Evolutionary conservation across 345 rosid species (phyloP).

Genomic region (Eucalyptus coolabah): DNA sequence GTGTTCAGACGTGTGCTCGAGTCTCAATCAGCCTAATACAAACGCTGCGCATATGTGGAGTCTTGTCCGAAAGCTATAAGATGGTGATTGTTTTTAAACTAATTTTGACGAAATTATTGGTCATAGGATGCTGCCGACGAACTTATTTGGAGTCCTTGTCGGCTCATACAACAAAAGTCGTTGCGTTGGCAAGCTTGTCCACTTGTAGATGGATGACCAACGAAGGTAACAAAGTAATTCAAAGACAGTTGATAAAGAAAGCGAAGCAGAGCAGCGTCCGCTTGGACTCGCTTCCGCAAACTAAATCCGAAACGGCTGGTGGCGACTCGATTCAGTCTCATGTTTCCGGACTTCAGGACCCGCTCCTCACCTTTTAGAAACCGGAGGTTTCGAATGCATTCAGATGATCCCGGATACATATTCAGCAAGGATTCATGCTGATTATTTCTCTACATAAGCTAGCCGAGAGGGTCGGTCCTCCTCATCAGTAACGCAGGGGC

Average conservation of each 20-base stretch:
- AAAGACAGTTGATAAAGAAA: not conserved
- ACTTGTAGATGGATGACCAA: not conserved
- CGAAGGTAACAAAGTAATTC: not conserved
- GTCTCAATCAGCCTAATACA: not conserved
- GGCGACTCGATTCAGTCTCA: not conserved
- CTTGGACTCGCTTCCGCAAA: not conserved
- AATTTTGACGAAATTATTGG: not conserved
- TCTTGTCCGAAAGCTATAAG: not conserved
- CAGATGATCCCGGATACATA: not conserved
- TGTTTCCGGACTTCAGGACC: not conserved
- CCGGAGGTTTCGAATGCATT: not conserved
- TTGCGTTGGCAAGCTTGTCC: not conserved
- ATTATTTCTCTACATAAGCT: not conserved
- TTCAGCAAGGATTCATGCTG: not conserved
- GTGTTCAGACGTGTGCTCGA: not conserved
- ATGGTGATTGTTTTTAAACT: not conserved
- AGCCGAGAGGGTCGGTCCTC: not conserved
- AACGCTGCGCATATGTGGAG: not conserved
- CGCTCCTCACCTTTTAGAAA: not conserved
- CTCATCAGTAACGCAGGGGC: not conserved
- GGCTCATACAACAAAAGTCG: not conserved
- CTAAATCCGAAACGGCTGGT: not conserved
- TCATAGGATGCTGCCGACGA: not conserved
- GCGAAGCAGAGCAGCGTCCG: not conserved
- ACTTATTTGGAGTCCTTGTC: not conserved